Evolutionary conservation across 169 alveolate species (phyloP).

Genomic region (Plasmodium cynomolgi): DNA sequence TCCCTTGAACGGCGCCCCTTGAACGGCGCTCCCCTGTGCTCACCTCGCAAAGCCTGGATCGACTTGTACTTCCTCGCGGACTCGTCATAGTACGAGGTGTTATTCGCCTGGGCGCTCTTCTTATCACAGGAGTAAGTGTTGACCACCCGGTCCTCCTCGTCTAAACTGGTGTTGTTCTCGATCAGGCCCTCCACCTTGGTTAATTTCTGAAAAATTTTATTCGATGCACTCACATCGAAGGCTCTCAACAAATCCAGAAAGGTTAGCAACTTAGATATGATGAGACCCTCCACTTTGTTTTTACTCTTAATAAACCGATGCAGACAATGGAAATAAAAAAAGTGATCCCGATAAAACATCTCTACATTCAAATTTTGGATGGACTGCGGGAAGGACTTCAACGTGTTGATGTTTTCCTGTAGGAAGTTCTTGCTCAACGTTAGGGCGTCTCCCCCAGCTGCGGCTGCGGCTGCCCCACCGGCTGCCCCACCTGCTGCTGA

Average conservation of each 20-base stretch:
- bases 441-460: neutral
- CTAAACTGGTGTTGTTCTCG: slow-evolving; percentile 9
- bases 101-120: slow-evolving; percentile 11
- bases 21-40: neutral
- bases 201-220: slow-evolving; percentile 30
- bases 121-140: slow-evolving; percentile 41
- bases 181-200: slow-evolving; percentile 2
- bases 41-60: slow-evolving; percentile 26
- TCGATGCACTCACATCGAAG: slow-evolving; percentile 1
- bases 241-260: slow-evolving; percentile 42
- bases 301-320: slow-evolving; percentile 52
- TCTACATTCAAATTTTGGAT: slow-evolving; percentile 48
- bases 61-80: slow-evolving; percentile 18
- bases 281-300: slow-evolving; percentile 56
- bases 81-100: slow-evolving; percentile 36
- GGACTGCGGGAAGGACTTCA: slow-evolving; percentile 62
- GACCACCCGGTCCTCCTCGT: neutral
- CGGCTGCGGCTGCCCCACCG: neutral
- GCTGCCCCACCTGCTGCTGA: neutral
- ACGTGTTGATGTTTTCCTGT: slow-evolving; percentile 33
- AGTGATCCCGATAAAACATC: slow-evolving; percentile 60
- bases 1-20: neutral
- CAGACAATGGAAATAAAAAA: slow-evolving; percentile 52
- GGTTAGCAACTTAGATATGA: slow-evolving; percentile 18
- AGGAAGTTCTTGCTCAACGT: slow-evolving; percentile 7